Base-by-base conservation (phyloP, 2,329 filamentous ascomycete species). In the Cladophialophora psammophila region DNA sequence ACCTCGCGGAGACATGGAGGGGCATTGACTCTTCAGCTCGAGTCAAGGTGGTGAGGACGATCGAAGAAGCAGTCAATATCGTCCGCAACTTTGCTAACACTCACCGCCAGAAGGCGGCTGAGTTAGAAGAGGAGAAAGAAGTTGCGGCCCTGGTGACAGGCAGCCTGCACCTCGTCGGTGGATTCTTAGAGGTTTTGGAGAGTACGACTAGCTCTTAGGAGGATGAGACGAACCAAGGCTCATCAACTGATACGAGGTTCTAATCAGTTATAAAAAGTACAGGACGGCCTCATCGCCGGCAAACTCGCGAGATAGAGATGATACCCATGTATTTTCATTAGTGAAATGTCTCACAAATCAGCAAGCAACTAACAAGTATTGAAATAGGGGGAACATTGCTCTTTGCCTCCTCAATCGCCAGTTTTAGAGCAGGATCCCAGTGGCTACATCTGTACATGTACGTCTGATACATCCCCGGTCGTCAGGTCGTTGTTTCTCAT, bases 121-220 rank as follows among this genome's bases (percentile, higher is more conserved):
- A 74, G 20, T 8, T 32, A n/a, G 62, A 69, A 35, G 74, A 70
- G 31, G 73, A 75, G n/a, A 72, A 77, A 31, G 83, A 83, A 58
- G 82, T 88, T 15, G 86, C 88, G 76, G 87, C 90, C 0, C 80
- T 97, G 63, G 89, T 92, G 9, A 96, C 93, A 13, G 93, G 93
- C 2, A 96, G 92, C 76, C 80, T 96, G 74, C 91, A 96, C 82
- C 83, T 97, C 45, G 92, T 94, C 0, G 93, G 93, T 7, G 91
- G 91, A 10, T 82, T 93, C 54, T 81, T 96, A 60, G 89, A 91
- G 76, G 88, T 91, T 0, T 78, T 96, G 66, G 92, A 91, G 38
- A 67, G 53, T n/a, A 50, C 62, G 5, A 31, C 1, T 1, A 20
- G 8, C 9, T 10, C 59, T 9, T 5, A 53, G 1, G 12, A 26